Conservation (phyloP, 805 yeast genomes). For the Candida succiphila region DNA sequence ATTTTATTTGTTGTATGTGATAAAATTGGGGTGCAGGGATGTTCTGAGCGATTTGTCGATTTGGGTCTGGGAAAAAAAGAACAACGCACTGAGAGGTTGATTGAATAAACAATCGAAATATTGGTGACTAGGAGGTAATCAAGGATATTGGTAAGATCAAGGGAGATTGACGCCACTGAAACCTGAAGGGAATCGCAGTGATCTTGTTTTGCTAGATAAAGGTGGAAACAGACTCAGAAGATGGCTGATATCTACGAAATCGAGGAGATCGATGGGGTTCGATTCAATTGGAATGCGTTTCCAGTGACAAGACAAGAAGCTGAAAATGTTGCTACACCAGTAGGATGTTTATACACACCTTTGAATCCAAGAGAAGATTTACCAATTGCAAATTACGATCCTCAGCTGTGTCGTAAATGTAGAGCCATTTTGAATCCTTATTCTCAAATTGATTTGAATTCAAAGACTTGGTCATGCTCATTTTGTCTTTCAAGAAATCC, state of each 20-base stretch:
- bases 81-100: no score
- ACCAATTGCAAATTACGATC: slow-evolving; percentile 77
- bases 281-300: slow-evolving; percentile 78
- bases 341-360: slow-evolving; percentile 94
- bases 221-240: no score
- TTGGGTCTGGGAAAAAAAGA: no score
- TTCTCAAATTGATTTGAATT: slow-evolving; percentile 67
- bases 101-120: no score
- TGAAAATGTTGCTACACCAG: slow-evolving; percentile 84
- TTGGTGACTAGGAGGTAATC: no score
- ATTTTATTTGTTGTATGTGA: no score
- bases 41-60: no score
- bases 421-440: slow-evolving; percentile 82
- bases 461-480: slow-evolving; percentile 79
- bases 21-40: no score
- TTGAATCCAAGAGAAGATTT: slow-evolving; percentile 68
- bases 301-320: slow-evolving; percentile 89
- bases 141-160: no score
- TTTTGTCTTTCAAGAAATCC: slow-evolving; percentile 71
- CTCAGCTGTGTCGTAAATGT: slow-evolving; percentile 77
- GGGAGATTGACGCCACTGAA: no score
- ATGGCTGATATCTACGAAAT: slow-evolving; percentile 45
- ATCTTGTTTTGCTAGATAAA: no score
- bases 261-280: slow-evolving; percentile 55
- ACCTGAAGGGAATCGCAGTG: no score